These are phyloP conservation scores for Cupressus sempervirens DNA, from an alignment of 75 land plant genomes.

Conservation along the genomic window DNA sequence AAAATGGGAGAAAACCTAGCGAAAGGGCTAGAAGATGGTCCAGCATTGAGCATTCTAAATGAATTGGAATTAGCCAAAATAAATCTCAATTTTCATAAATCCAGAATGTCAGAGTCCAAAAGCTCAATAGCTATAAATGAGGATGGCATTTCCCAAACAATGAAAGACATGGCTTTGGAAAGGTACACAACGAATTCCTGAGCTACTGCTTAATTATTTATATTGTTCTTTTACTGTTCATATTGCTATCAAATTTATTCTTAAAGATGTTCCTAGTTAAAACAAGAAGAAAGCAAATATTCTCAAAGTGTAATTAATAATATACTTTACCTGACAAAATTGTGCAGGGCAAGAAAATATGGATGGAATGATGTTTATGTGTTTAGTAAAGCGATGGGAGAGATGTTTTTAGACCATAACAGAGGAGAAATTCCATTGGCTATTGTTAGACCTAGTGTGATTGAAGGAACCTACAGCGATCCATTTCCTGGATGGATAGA, in stretches of 20 bases:
- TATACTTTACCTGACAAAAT: not conserved
- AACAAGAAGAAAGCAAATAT: not conserved
- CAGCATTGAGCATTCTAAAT: slow-evolving; percentile 6
- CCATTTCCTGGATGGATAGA: slow-evolving; percentile 99
- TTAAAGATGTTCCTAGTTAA: not conserved
- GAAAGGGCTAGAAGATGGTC: slow-evolving; percentile 13
- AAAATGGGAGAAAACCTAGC: slow-evolving; percentile 29
- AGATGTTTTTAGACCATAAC: slow-evolving; percentile 61
- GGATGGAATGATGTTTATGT: slow-evolving; percentile 98
- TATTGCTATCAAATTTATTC: not conserved
- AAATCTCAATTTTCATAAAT: not conserved
- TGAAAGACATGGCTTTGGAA: slow-evolving; percentile 74
- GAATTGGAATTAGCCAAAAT: not conserved
- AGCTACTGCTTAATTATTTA: not conserved
- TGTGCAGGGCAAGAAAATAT: slow-evolving; percentile 56
- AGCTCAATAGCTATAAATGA: not conserved
- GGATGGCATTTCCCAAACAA: slow-evolving; percentile 24
- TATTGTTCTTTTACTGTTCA: not conserved
- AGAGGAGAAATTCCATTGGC: slow-evolving; percentile 75
- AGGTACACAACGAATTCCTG: slow-evolving; percentile 31
- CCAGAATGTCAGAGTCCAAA: not conserved
- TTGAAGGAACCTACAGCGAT: slow-evolving; percentile 75
- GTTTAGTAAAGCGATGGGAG: slow-evolving; percentile 96
- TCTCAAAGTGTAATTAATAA: not conserved
- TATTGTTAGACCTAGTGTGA: slow-evolving; percentile 79